Base-by-base conservation (phyloP, 345 rosid genomes). In the Odontarrhena argentea region DNA sequence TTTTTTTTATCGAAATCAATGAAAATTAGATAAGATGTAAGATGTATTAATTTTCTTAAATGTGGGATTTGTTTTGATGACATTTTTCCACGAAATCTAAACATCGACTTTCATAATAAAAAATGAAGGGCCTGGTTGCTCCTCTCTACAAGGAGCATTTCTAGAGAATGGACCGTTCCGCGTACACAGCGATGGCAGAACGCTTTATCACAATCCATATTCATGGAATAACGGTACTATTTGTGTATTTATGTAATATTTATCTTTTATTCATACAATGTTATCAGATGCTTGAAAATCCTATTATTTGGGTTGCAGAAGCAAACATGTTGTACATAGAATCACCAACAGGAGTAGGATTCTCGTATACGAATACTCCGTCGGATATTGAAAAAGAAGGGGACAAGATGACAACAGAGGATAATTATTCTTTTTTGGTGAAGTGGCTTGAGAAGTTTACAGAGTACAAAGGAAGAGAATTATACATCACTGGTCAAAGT, bases 391-490 rank as follows among this genome's bases (percentile, higher is more conserved):
- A 8, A 0, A 2, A 44, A 0, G 70, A 43, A 35, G 86, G 86
- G 0, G 94, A 85, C 46, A 63, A 60, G 9, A 46, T 10, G 2
- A 85, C 92, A 49, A 84, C 90, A 0, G 69, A 47, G 1, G 88
- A 88, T 8, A 91, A 85, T 53, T 84, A 76, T 15, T 52, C 56
- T 15, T 86, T 88, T 71, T 40, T 90, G 71, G 37, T 75, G 3
- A 86, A 83, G 7, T 91, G 97, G 97, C 74, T 88, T 71, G 69
- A 78, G 62, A 82, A 76, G 78, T 91, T 86, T 73, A 96, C 97
- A 0, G 69, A 80, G 0, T 86, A 81, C 52, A 78, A 75, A 75
- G 54, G 44, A 1, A 73, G 84, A 46, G 50, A 71, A 0, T 69
- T 86, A 58, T 88, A 85, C 68, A 79, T 88, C 13, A 84, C 85